Base-by-base conservation (phyloP, 2,329 filamentous ascomycete genomes). In the Aureobasidium sp. region DNA sequence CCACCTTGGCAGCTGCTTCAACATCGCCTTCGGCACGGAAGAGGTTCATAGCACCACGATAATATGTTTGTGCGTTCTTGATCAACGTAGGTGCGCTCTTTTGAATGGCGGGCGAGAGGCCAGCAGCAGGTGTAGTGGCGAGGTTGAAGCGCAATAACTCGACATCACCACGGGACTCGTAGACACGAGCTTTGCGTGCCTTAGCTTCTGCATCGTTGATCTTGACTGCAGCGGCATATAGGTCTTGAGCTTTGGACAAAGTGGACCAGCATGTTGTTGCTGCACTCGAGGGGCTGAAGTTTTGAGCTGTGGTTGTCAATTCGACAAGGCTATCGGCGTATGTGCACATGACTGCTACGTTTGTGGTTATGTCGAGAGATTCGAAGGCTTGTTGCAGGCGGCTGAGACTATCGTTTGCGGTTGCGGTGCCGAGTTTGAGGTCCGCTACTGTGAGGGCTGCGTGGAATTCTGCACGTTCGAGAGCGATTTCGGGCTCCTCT, bases 21-120 rank as follows among this genome's bases (percentile, higher is more conserved):
- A 62, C 64, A 34, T 71, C 68, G 25, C 66, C 67, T n/a, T 57
- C 59, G 13, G 62, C 64, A 34, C 65, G 62, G 7, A 69, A 68
- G 36, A 67, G 64, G n/a, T 67, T 67, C 29, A 66, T 63, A 7
- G 81, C 82, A 42, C 82, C 82, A 25, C 80, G 77, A 66, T 83
- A 85, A 67, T 82, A 85, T 5, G 79, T 82, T 64, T 80, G 78
- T 1, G 83, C 81, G 65, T 85, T 85, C 60, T 77, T 78, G 41
- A 82, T 68, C 13, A 85, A 71, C 3, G 76, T 79, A 6, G 72
- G 66, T 4, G 71, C 73, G 66, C 81, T 79, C 51, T 76, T 76
- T 30, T 72, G 68, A 5, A 76, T 66, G 5, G 71, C 67, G 54
- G 79, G 76, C 1, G 80, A 77, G 3, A 76, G 66, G 41, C 75